Base-by-base conservation (phyloP, 2,329 filamentous ascomycete species). In the Lojkania enalia region DNA sequence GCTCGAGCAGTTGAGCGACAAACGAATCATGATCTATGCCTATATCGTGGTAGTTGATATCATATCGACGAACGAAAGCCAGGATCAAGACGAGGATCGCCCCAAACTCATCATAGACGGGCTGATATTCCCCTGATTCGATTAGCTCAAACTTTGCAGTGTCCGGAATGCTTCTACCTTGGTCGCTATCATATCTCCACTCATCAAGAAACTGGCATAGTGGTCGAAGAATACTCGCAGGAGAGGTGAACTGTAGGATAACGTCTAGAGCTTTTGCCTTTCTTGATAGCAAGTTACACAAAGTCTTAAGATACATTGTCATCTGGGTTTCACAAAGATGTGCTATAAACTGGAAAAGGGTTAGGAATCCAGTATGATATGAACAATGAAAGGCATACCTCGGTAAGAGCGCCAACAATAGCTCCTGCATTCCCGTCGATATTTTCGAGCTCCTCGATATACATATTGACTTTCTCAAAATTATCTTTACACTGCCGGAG, bases 401-500 rank as follows among this genome's bases (percentile, higher is more conserved):
- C 72, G 19, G 72, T 69, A 7, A 78, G 52, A 20, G 90, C 91
- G 48, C 86, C 84, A 39, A 87, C 87, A 14, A 95, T 88, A 2
- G 90, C 89, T 2, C 88, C 90, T 2, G 89, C 89, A 66, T 96
- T 96, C 1, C 92, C 92, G 60, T 95, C 89, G 79, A 94, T 90
- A 39, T 86, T 86, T 44, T 96, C 90, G 18, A 99, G 76, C 58
- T 95, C 90, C 29, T 84, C 81, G 30, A 96, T 82, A 21, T 95
- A 76, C 32, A 84, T 81, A 54, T 90, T 87, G 1, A 88, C 83
- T 51, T 85, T 83, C 49, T 90, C 87, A 0, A 85, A 82, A 54
- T 95, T 89, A 9, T 81, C 79, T 36, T 86, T 79, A 52, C 90
- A 96, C 61, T 94, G 85, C 37, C 83, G 79, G 0, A 96, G 81